Percentiles rank a stretch among this genome's conserved stretches.
Evolutionary conservation across 2,329 filamentous ascomycete species (phyloP).

Genomic region (Fusarium ramigenum): DNA sequence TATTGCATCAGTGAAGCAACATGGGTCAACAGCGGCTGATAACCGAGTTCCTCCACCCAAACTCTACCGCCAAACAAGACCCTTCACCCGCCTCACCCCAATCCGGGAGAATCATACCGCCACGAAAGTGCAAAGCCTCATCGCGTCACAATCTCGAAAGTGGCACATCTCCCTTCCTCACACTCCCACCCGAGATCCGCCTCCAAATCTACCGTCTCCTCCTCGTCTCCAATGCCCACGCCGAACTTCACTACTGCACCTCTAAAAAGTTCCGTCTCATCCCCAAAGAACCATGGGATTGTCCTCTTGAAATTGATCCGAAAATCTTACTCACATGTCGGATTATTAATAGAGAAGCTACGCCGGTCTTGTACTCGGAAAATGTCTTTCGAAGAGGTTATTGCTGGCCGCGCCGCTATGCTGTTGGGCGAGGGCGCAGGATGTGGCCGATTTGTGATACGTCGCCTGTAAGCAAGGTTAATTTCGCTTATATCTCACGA

Average conservation of each 20-base stretch:
- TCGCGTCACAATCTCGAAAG: not conserved
- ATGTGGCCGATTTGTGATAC: not conserved
- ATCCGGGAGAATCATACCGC: not conserved
- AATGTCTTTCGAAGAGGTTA: conserved; percentile 8
- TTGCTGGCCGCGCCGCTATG: not conserved
- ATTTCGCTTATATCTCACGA: conserved; percentile 1
- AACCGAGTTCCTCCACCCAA: not conserved
- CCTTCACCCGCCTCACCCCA: not conserved
- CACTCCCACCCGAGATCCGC: conserved; percentile 11
- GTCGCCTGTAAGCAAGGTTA: not conserved
- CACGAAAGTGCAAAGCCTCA: not conserved
- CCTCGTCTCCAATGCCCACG: not conserved
- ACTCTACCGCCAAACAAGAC: accelerated
- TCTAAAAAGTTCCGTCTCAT: conserved; percentile 8
- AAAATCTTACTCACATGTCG: conserved; percentile 12
- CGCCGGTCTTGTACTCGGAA: conserved; percentile 2
- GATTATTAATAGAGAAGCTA: conserved; percentile 13
- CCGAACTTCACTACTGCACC: not conserved
- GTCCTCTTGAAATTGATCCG: not conserved
- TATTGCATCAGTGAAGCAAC: accelerated
- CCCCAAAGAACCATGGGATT: not conserved
- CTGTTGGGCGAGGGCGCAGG: not conserved
- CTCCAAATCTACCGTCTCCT: conserved; percentile 21
- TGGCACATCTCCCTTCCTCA: not conserved
- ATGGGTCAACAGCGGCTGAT: not conserved